Conservation (phyloP, 192 early-diverging fungal genomes). For the Coemansia sp. region DNA sequence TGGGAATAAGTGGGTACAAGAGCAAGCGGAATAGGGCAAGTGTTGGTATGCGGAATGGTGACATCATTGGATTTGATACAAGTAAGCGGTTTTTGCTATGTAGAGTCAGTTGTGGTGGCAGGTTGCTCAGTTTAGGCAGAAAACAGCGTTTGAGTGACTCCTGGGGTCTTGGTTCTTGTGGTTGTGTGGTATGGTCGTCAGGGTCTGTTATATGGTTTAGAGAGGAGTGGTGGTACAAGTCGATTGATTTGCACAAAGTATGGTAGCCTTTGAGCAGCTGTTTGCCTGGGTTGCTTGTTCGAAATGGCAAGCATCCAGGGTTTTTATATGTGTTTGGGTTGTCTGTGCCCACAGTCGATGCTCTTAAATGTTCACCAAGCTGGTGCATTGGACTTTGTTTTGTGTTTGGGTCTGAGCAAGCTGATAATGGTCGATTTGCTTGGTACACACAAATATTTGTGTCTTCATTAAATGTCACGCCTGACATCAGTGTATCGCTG, state of each 20-base stretch:
- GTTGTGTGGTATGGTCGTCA: neutral
- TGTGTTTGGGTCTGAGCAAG: neutral
- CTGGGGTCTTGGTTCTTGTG: too few species aligned
- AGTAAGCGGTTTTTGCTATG: constrained; percentile 23
- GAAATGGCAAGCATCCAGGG: neutral
- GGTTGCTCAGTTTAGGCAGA: constrained; percentile 15
- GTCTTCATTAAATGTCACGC: constrained; percentile 11
- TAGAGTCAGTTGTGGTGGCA: constrained; percentile 18
- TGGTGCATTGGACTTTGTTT: neutral
- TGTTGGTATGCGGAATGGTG: constrained; percentile 41
- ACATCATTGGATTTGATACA: constrained; percentile 5
- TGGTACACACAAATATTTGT: neutral
- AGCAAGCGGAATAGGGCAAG: constrained; percentile 38
- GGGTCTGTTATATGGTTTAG: neutral
- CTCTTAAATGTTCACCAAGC: neutral
- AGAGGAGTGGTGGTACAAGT: neutral
- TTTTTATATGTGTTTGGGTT: neutral
- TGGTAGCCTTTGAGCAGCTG: neutral
- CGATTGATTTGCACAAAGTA: neutral
- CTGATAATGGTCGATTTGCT: neutral
- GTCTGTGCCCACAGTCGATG: neutral
- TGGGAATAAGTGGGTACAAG: constrained; percentile 48
- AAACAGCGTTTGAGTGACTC: constrained; percentile 4
- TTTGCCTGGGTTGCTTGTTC: neutral
- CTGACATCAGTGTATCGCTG: constrained; percentile 15